A percentile compares a stretch with the other conserved stretches of the same genome.
Conservation (phyloP, 2,329 filamentous ascomycete genomes). For the Pseudocercospora cruenta region DNA sequence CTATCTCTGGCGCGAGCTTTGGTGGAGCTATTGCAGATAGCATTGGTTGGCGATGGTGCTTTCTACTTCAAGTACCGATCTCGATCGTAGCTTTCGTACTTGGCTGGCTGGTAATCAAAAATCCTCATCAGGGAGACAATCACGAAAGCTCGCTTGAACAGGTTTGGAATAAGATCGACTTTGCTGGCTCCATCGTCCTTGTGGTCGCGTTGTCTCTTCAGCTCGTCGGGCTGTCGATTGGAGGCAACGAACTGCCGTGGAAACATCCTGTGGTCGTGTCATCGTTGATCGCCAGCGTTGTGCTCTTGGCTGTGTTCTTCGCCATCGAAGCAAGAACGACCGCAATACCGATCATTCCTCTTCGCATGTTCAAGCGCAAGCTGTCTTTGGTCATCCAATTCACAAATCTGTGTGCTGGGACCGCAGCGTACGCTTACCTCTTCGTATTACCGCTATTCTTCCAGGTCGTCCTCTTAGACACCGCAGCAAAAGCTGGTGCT, state of each 20-base stretch:
- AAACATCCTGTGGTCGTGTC: slow-evolving; percentile 46
- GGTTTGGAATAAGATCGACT: slow-evolving; percentile 61
- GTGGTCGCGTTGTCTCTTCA: slow-evolving; percentile 63
- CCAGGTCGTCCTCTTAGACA: slow-evolving; percentile 69
- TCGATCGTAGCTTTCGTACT: slow-evolving; percentile 59
- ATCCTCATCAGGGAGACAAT: slow-evolving; percentile 38
- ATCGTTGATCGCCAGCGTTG: slow-evolving; percentile 43
- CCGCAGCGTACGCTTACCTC: slow-evolving; percentile 64
- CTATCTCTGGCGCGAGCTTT: slow-evolving; percentile 58
- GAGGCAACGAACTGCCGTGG: slow-evolving; percentile 53
- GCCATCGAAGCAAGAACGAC: slow-evolving; percentile 47
- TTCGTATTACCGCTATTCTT: slow-evolving; percentile 57
- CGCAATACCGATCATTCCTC: slow-evolving; percentile 50
- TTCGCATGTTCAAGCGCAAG: slow-evolving; percentile 58
- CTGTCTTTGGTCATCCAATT: slow-evolving; percentile 60
- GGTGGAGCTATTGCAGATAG: slow-evolving; percentile 50
- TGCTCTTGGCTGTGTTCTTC: slow-evolving; percentile 45
- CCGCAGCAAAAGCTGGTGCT: slow-evolving; percentile 49
- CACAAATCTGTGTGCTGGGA: slow-evolving; percentile 63
- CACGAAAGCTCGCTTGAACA: slow-evolving; percentile 38
- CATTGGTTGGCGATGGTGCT: slow-evolving; percentile 56
- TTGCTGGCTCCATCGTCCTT: slow-evolving; percentile 60
- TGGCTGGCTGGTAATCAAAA: slow-evolving; percentile 58
- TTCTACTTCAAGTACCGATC: slow-evolving; percentile 64
- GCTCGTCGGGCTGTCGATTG: slow-evolving; percentile 49